These are phyloP conservation scores for Mariannaea elegans DNA, from an alignment of 2,329 filamentous ascomycete genomes.

Conservation along the genomic window DNA sequence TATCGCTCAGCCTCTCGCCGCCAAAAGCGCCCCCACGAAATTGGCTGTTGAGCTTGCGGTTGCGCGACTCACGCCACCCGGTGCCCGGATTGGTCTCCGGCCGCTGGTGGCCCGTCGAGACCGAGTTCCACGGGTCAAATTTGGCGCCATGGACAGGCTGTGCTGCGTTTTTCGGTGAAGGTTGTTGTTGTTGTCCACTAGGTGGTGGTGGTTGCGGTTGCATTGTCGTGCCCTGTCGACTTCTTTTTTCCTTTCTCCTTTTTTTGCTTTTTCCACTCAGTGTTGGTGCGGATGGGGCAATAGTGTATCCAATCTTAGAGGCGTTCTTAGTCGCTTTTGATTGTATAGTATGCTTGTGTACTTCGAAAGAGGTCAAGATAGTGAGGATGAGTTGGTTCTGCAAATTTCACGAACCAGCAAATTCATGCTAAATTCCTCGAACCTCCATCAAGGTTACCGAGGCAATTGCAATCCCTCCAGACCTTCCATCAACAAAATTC, in stretches of 20 bases:
- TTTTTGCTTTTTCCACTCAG: too few species aligned
- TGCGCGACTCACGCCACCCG: slow-evolving; percentile 76
- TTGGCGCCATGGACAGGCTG: slow-evolving; percentile 52
- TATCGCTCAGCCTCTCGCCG: slow-evolving; percentile 69
- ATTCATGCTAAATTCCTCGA: too few species aligned
- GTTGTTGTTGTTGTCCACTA: slow-evolving; percentile 8
- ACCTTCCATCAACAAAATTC: not conserved
- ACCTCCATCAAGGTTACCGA: not conserved
- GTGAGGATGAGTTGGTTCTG: too few species aligned
- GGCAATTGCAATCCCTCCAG: not conserved
- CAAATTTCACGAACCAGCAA: too few species aligned
- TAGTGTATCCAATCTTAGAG: too few species aligned
- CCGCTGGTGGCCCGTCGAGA: slow-evolving; percentile 80
- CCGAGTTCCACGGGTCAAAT: slow-evolving; percentile 78
- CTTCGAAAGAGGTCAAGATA: too few species aligned
- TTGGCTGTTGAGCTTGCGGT: slow-evolving; percentile 74
- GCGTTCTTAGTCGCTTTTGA: too few species aligned
- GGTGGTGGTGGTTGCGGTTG: not conserved
- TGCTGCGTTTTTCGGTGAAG: slow-evolving; percentile 45
- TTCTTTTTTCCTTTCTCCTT: not conserved
- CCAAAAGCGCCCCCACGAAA: slow-evolving; percentile 67
- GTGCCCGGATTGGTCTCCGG: slow-evolving; percentile 72
- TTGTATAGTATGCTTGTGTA: too few species aligned
- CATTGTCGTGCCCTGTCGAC: not conserved
- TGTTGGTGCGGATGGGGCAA: too few species aligned